Percentiles rank a stretch among this genome's conserved stretches.
phyloP scores from a whole-genome alignment of 2,329 filamentous ascomycete species.

The Fusarium metavorans region DNA sequence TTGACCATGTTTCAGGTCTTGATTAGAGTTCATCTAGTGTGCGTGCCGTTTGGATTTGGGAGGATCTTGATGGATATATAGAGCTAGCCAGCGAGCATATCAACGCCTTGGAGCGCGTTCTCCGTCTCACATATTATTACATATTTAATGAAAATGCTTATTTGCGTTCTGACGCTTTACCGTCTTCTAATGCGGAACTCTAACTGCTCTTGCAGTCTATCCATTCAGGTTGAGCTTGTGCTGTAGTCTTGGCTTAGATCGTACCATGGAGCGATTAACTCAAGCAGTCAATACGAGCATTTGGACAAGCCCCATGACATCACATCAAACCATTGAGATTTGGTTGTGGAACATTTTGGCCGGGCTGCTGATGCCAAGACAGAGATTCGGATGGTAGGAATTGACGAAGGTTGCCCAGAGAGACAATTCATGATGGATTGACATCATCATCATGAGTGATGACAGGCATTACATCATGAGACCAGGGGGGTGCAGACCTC shows the following conservation, averaged over 20 bases:
- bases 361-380: neutral
- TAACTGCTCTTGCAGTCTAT: neutral
- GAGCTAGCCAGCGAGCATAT: neutral
- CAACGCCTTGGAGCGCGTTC: neutral
- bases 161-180: neutral
- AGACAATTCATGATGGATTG: constrained; percentile 24
- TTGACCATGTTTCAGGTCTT: neutral
- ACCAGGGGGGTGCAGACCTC: constrained; percentile 9
- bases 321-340: neutral
- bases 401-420: neutral
- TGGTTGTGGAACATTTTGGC: neutral
- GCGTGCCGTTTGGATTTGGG: neutral
- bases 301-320: neutral
- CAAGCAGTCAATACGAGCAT: neutral
- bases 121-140: neutral
- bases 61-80: neutral
- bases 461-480: constrained; percentile 34
- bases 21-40: neutral
- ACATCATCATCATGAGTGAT: constrained; percentile 29
- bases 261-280: neutral
- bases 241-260: neutral
- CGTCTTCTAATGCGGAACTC: neutral
- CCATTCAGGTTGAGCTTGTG: neutral
- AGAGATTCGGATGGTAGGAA: neutral
- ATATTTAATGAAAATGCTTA: neutral